Evolutionary conservation across 257 asterid species (phyloP).

Genomic region (Handroanthus guayacan): DNA sequence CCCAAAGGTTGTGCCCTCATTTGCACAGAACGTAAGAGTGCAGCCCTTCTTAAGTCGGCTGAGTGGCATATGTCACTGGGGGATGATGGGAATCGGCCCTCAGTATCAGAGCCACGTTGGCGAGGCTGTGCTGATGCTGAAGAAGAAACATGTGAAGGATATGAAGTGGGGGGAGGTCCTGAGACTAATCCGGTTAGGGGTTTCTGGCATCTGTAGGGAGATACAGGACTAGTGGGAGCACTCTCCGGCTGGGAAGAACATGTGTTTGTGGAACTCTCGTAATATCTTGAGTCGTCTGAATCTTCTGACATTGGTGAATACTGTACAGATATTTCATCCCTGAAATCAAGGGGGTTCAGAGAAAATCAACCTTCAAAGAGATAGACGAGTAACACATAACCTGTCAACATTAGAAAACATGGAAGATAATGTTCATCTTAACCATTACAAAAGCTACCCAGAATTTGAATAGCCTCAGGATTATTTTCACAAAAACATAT

Average conservation of each 20-base stretch:
- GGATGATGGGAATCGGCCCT: slow-evolving; percentile 94
- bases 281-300: slow-evolving; percentile 82
- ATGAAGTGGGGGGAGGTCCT: slow-evolving; percentile 53
- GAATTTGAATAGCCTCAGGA: slow-evolving; percentile 12
- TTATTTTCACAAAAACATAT: neutral
- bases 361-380: slow-evolving; percentile 8
- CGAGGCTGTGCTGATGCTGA: slow-evolving; percentile 65
- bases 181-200: slow-evolving; percentile 52
- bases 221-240: slow-evolving; percentile 87
- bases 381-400: slow-evolving; percentile 11
- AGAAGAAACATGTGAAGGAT: slow-evolving; percentile 54
- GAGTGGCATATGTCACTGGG: slow-evolving; percentile 99
- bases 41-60: slow-evolving; percentile 89
- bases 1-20: slow-evolving; percentile 84
- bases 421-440: slow-evolving; percentile 21
- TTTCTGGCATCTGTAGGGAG: slow-evolving; percentile 85
- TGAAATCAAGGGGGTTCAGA: slow-evolving; percentile 42
- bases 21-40: slow-evolving; percentile 89
- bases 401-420: neutral
- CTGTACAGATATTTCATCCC: slow-evolving; percentile 80
- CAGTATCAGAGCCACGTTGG: slow-evolving; percentile 87
- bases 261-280: slow-evolving; percentile 59
- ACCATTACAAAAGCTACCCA: neutral
- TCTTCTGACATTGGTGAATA: slow-evolving; percentile 99
- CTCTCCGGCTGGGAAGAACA: slow-evolving; percentile 81